Base-by-base conservation (phyloP, 2,329 filamentous ascomycete genomes). In the Tolypocladium cylindrosporum region DNA sequence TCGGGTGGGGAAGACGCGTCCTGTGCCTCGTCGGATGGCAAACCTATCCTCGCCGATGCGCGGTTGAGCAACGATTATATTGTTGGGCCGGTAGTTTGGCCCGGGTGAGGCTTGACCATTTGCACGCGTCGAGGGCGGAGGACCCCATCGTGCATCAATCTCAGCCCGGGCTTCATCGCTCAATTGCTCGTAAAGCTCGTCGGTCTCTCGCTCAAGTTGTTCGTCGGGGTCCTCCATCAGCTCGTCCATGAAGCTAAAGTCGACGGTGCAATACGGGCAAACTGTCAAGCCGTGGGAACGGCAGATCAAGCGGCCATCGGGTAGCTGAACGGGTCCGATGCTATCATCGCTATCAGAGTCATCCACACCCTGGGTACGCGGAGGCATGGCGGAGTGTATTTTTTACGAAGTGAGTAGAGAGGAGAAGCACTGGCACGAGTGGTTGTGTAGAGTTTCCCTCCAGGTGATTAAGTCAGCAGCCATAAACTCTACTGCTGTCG, bases 1-100 rank as follows among this genome's bases (percentile, higher is more conserved):
- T 9, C 43, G 56, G n/a, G 59, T 61, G 19, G 65, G 61, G 34
- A 61, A 52, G 21, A 60, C 61, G 11, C 11, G 37, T 41, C 61
- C 61, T 10, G 40, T 59, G 27, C 59, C 62, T 59, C 42, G 34
- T 56, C 21, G 14, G 24, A 45, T 19, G 21, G 16, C 21, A n/a
- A 11, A 2, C 13, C 31, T 24, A 21, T n/a, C 4, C 10, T 8
- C 8, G 19, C 19, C 40, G 19, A 42, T 21, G 40, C 10, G 36
- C 10, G 10, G 3, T 27, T 2, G 24, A 27, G 36, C 11, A 37
- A 14, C 11, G 36, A 37, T 37, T 11, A 37, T 37, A 1, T 13
- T 24, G 36, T 2, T n/a, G 2, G 21, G 27, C 36, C 2, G 36
- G 36, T 37, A 11, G 36, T 37, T 37, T 11, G 36, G 4, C 36